phyloP scores from a whole-genome alignment of 345 rosid genomes.

The Eucalyptus microcorys region DNA sequence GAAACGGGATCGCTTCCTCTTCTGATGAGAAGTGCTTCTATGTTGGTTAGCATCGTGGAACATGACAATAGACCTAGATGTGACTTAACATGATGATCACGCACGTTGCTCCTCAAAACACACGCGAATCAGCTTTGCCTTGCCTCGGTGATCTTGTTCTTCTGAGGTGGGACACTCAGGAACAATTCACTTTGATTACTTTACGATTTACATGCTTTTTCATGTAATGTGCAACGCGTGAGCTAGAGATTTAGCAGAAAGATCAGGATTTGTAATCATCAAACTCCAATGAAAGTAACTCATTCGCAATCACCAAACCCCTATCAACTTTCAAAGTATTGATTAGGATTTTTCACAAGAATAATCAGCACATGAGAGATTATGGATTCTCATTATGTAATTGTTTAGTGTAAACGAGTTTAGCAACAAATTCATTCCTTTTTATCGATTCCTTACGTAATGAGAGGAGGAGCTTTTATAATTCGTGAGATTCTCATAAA shows the following conservation, averaged over 20 bases:
- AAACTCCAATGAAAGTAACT: neutral
- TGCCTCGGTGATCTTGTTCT: neutral
- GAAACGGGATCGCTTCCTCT: neutral
- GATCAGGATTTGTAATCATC: neutral
- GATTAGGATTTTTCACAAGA: neutral
- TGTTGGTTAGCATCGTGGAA: neutral
- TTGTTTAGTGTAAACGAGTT: neutral
- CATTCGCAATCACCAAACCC: fast-evolving
- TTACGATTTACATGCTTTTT: neutral
- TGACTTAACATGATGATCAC: neutral
- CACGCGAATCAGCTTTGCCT: neutral
- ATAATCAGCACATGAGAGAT: neutral
- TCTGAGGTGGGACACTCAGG: neutral
- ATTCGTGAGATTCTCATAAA: neutral
- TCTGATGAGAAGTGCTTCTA: neutral
- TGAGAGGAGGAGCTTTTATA: fast-evolving
- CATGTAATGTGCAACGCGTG: neutral
- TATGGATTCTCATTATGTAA: neutral
- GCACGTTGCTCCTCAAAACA: neutral
- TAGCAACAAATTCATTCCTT: neutral
- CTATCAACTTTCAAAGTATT: neutral
- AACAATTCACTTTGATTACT: neutral
- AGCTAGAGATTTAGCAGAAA: neutral
- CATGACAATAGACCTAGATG: neutral
- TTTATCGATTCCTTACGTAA: neutral